Percentiles rank a stretch among this genome's conserved stretches.
These are phyloP conservation scores for Microcyclospora tardicrescens DNA, from an alignment of 2,329 filamentous ascomycete genomes.

Conservation along the genomic window DNA sequence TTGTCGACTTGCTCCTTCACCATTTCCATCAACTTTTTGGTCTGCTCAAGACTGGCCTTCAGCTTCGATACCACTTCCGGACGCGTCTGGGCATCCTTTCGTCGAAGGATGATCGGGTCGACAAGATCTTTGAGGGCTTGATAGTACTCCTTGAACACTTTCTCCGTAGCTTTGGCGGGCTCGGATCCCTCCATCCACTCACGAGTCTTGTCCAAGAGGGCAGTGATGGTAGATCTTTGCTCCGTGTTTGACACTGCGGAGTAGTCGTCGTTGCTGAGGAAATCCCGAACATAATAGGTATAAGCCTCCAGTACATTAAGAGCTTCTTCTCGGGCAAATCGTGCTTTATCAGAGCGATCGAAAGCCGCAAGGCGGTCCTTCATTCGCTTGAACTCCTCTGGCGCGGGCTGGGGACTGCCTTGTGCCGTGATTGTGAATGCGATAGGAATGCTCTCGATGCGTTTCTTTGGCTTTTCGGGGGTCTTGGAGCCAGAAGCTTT, in stretches of 20 bases:
- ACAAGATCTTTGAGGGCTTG: conserved; percentile 67
- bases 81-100: conserved; percentile 57
- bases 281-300: conserved; percentile 77
- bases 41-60: conserved; percentile 57
- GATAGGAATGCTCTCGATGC: conserved; percentile 40
- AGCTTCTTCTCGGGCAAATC: conserved; percentile 66
- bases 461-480: conserved; percentile 36
- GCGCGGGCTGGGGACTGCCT: conserved; percentile 43
- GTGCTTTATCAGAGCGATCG: conserved; percentile 68
- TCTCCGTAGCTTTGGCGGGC: conserved; percentile 60
- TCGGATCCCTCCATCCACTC: conserved; percentile 82
- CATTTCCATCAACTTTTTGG: conserved; percentile 54
- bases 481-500: conserved; percentile 31
- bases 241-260: conserved; percentile 55
- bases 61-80: conserved; percentile 57
- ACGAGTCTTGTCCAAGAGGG: conserved; percentile 54
- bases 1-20: conserved; percentile 63
- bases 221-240: conserved; percentile 53
- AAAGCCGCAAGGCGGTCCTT: conserved; percentile 66
- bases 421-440: conserved; percentile 32
- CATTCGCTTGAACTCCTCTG: conserved; percentile 46
- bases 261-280: conserved; percentile 67
- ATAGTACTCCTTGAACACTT: conserved; percentile 62
- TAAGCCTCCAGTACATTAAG: conserved; percentile 88
- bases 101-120: conserved; percentile 61